Base-by-base conservation (phyloP, 352 stramenopile species). In the Phytophthora hybrid region DNA sequence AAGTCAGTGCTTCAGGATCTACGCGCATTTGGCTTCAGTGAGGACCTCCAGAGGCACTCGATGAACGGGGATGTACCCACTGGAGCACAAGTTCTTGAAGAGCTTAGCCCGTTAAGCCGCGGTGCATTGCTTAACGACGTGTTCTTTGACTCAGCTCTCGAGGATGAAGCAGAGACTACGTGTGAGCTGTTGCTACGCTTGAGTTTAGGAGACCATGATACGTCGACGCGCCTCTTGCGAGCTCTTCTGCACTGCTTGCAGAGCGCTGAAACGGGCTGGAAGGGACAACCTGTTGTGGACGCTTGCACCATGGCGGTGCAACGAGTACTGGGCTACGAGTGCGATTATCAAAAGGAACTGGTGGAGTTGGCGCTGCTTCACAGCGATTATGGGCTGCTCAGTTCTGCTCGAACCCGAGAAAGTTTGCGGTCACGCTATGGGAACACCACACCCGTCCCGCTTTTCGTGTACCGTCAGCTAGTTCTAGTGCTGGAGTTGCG, bases 101-200 rank as follows among this genome's bases (percentile, higher is more conserved):
- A 64, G 1, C 53, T 97, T 49, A 90, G 78, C 31, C 47, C 79
- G 11, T 59, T 97, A 55, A 95, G 89, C 59, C 84, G 83, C 2
- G 69, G 60, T 41, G 85, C 91, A 18, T 67, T 97, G 19, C 68
- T 91, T 1, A 94, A 89, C 39, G 85, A 95, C 26, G 87, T 92
- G 13, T 96, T 97, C 66, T 89, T 97, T 34, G 89, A 97, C 59
- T 93, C 88, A 26, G 90, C 89, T 16, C 78, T 97, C 5, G 90
- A 97, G 63, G 90, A 97, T 75, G 89, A 97, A 69, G 88, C 89
- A 18, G 90, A 97, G 58, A 94, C 86, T 5, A 89, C 90, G 16
- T 79, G 79, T 10, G 89, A 97, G 39, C 69, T 97, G 41, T 59
- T 97, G 44, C 55, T 95, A 16, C 85, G 88, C 10, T 75, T 96